phyloP scores from a whole-genome alignment of 31 red algal genomes.

The Asparagopsis taxiformis region DNA sequence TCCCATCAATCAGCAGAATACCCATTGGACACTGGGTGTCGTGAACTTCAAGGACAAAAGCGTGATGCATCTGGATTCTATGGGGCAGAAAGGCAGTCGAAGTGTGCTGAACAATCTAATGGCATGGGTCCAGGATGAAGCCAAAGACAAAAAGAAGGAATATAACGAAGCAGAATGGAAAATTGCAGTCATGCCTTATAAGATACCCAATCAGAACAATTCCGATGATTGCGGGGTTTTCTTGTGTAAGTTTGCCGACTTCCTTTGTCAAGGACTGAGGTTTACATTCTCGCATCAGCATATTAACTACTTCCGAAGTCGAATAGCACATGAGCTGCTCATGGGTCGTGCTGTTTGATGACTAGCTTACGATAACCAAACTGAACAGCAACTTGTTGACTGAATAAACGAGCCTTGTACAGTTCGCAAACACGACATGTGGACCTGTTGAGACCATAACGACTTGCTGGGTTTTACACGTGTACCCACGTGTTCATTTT shows the following conservation, averaged over 20 bases:
- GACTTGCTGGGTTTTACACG: too few relatives aligned
- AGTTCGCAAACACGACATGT: too few relatives aligned
- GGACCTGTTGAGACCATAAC: too few relatives aligned
- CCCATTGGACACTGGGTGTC: constrained; percentile 90
- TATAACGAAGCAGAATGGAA: constrained; percentile 45
- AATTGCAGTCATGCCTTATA: constrained; percentile 3
- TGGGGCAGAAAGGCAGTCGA: constrained; percentile 52
- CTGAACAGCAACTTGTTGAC: too few relatives aligned
- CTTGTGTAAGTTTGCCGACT: constrained; percentile 83
- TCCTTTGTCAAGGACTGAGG: constrained; percentile 33
- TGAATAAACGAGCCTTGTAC: too few relatives aligned
- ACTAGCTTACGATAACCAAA: too few relatives aligned
- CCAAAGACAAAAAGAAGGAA: constrained; percentile 45
- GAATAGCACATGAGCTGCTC: constrained; percentile 89
- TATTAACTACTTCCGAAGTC: constrained; percentile 79
- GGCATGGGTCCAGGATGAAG: constrained; percentile 87
- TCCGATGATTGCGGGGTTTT: constrained; percentile 95
- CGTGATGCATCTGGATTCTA: constrained; percentile 73
- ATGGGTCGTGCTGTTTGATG: constrained; percentile 41
- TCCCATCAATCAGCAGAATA: constrained; percentile 87
- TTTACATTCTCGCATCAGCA: constrained; percentile 61
- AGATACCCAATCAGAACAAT: constrained; percentile 81
- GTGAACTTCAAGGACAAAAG: constrained; percentile 62
- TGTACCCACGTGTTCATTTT: too few relatives aligned
- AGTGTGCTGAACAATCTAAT: constrained; percentile 61